Conservation (phyloP, 805 yeast species). For the Candida yuanshanica region DNA sequence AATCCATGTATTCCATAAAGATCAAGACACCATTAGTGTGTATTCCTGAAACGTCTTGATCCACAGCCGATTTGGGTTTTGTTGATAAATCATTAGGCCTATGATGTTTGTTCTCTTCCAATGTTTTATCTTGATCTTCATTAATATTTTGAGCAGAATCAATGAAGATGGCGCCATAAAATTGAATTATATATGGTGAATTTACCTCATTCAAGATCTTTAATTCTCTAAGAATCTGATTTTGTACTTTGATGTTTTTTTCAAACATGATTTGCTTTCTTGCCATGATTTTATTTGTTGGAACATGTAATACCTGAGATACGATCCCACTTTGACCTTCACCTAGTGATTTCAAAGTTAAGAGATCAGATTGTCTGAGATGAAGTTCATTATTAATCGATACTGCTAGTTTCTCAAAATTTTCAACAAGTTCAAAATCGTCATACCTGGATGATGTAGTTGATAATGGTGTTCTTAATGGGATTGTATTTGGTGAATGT, state of each 20-base stretch:
- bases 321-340: conserved; percentile 95
- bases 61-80: conserved; percentile 1
- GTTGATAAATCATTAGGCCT: background rate
- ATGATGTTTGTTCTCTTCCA: conserved; percentile 1
- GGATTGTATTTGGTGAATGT: conserved; percentile 5
- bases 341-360: conserved; percentile 74
- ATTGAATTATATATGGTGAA: conserved; percentile 76
- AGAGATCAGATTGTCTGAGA: conserved; percentile 59
- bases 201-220: conserved; percentile 88
- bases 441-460: conserved; percentile 30
- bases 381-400: conserved; percentile 50
- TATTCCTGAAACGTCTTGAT: conserved; percentile 18
- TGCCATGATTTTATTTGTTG: conserved; percentile 86
- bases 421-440: conserved; percentile 32
- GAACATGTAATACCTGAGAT: conserved; percentile 79
- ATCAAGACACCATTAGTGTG: conserved; percentile 66
- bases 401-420: conserved; percentile 42
- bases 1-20: conserved; percentile 94
- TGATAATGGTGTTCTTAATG: conserved; percentile 16
- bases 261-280: conserved; percentile 84
- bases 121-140: conserved; percentile 3
- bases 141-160: conserved; percentile 25
- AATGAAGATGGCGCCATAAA: conserved; percentile 82
- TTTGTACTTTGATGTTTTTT: conserved; percentile 67
- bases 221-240: conserved; percentile 83